These are phyloP conservation scores for Aureobasidium sp. DNA, from an alignment of 2,329 filamentous ascomycete genomes.

Conservation along the genomic window DNA sequence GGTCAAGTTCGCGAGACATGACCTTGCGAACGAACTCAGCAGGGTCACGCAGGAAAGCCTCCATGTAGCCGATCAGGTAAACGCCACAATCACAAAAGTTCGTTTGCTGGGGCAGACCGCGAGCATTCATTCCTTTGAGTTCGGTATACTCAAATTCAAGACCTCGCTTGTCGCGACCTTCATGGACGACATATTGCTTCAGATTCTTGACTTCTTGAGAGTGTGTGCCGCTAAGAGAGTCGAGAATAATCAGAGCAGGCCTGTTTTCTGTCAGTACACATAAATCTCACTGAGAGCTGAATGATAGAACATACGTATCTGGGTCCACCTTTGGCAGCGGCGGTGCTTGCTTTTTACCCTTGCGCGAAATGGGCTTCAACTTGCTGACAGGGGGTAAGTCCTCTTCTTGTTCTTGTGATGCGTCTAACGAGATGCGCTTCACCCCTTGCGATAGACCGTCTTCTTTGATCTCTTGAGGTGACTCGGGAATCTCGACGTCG, in stretches of 20 bases:
- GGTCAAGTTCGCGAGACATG: constrained; percentile 57
- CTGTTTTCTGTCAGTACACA: constrained; percentile 32
- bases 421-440: constrained; percentile 6
- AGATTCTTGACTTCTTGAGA: constrained; percentile 58
- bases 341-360: constrained; percentile 18
- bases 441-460: background rate
- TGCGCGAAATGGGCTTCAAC: constrained; percentile 4
- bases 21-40: constrained; percentile 61
- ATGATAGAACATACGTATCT: constrained; percentile 20
- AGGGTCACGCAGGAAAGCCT: constrained; percentile 72
- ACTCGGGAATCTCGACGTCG: constrained; percentile 5
- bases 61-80: constrained; percentile 76
- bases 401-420: background rate
- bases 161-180: constrained; percentile 59
- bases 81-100: constrained; percentile 89
- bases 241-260: constrained; percentile 77
- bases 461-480: background rate
- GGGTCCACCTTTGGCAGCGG: constrained; percentile 28
- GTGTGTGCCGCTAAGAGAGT: constrained; percentile 68
- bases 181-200: constrained; percentile 68
- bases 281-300: too few relatives aligned
- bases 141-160: constrained; percentile 40
- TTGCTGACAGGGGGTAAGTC: background rate
- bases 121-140: constrained; percentile 61
- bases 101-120: constrained; percentile 66